A percentile compares a stretch with the other conserved stretches of the same genome.
phyloP scores from a whole-genome alignment of 73 alveolate species.

The Urostyla sp. region DNA sequence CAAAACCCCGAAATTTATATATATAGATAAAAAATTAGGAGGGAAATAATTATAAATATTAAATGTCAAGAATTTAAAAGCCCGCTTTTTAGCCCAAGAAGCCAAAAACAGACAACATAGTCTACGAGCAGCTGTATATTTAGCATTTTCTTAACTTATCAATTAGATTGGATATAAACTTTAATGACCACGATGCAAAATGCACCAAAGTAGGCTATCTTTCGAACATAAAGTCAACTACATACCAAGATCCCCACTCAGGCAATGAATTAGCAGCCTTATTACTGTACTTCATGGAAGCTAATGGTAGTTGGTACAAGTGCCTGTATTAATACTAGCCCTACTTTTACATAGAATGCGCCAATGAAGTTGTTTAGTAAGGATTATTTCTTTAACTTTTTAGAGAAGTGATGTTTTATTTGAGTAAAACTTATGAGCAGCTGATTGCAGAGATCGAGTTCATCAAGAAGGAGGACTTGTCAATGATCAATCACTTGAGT shows the following conservation, averaged over 20 bases:
- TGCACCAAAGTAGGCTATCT: constrained; percentile 67
- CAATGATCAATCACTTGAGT: constrained; percentile 88
- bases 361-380: constrained; percentile 79
- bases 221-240: constrained; percentile 74
- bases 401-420: constrained; percentile 76
- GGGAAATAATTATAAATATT: not conserved
- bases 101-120: constrained; percentile 33
- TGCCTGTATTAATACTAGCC: constrained; percentile 90
- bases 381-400: not conserved
- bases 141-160: not conserved
- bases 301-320: constrained; percentile 80
- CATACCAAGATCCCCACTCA: constrained; percentile 66
- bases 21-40: not conserved
- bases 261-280: constrained; percentile 78
- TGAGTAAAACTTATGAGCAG: constrained; percentile 74
- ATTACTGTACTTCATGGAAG: constrained; percentile 69
- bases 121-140: constrained; percentile 29
- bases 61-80: constrained; percentile 42
- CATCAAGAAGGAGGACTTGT: constrained; percentile 91
- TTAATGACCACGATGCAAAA: constrained; percentile 35
- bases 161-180: constrained; percentile 51
- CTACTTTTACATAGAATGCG: constrained; percentile 89
- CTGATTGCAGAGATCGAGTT: constrained; percentile 78
- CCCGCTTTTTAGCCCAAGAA: constrained; percentile 55
- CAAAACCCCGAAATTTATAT: constrained; percentile 5